phyloP scores from a whole-genome alignment of 2,329 filamentous ascomycete genomes.

The Arthrobotrys conoides region DNA sequence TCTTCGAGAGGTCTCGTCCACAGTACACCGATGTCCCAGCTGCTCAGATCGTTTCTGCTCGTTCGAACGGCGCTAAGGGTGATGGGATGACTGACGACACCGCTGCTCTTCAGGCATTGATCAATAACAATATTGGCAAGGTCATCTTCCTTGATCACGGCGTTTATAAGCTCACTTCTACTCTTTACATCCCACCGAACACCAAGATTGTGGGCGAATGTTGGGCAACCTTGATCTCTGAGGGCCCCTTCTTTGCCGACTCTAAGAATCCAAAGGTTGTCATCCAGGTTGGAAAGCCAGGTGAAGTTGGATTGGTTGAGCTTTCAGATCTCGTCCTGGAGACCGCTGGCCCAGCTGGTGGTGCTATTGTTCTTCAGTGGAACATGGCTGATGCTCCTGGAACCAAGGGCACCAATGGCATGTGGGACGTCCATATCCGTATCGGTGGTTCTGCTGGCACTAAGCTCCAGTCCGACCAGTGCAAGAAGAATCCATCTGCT shows the following conservation, averaged over 20 bases:
- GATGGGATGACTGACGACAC: constrained; percentile 92
- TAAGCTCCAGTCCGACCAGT: constrained; percentile 82
- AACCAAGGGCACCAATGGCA: constrained; percentile 69
- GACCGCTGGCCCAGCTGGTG: constrained; percentile 76
- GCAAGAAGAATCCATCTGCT: constrained; percentile 74
- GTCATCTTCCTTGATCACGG: constrained; percentile 83
- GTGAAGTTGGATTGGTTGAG: constrained; percentile 77
- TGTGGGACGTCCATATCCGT: constrained; percentile 96
- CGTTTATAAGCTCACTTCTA: constrained; percentile 78
- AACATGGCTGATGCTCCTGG: constrained; percentile 72
- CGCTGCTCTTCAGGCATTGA: constrained; percentile 80
- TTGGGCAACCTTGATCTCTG: constrained; percentile 73
- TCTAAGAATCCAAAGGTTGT: constrained; percentile 75
- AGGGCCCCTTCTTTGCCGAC: constrained; percentile 73
- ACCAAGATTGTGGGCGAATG: constrained; percentile 75
- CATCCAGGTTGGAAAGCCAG: constrained; percentile 76
- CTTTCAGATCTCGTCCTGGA: constrained; percentile 80
- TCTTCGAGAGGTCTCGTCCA: constrained; percentile 89
- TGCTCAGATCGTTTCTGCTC: constrained; percentile 85
- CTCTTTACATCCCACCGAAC: constrained; percentile 65
- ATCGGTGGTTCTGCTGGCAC: constrained; percentile 90
- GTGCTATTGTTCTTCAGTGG: constrained; percentile 80
- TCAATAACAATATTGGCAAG: constrained; percentile 73
- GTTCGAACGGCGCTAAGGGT: constrained; percentile 84
- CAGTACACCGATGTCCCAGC: constrained; percentile 81